phyloP scores from a whole-genome alignment of 2,329 filamentous ascomycete species.

The Sporothrix mexicana region DNA sequence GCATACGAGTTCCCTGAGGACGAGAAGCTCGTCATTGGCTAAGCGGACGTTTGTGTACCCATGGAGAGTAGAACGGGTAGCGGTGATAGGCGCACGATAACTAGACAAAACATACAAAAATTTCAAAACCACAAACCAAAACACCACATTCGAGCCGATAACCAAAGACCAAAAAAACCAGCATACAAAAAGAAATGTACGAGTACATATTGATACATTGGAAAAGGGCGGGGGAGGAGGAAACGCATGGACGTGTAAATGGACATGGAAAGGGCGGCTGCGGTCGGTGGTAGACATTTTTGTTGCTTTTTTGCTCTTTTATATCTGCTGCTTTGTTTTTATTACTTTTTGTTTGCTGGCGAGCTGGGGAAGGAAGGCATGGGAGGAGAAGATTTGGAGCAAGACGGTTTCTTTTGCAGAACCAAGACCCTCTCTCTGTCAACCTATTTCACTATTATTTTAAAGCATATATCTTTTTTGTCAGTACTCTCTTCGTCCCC shows the following conservation, averaged over 20 bases:
- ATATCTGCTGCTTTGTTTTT: slow-evolving; percentile 6
- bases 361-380: slow-evolving; percentile 4
- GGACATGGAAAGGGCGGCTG: not conserved
- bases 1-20: slow-evolving; percentile 92
- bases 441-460: slow-evolving; percentile 13
- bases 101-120: not conserved
- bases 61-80: not conserved
- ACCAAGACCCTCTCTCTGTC: not conserved
- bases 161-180: slow-evolving; percentile 10
- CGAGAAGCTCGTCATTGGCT: slow-evolving; percentile 89
- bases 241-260: too few relatives aligned
- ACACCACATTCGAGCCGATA: not conserved
- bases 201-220: slow-evolving; percentile 33
- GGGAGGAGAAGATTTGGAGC: not conserved
- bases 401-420: not conserved
- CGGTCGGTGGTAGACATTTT: slow-evolving; percentile 20
- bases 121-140: slow-evolving; percentile 18
- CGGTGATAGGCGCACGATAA: too few relatives aligned
- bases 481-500: not conserved
- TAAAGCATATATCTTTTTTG: slow-evolving; percentile 24
- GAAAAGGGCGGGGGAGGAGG: not conserved
- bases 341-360: slow-evolving; percentile 7
- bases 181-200: slow-evolving; percentile 29
- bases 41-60: slow-evolving; percentile 50
- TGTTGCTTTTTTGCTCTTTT: slow-evolving; percentile 1